These are phyloP conservation scores for Avena sativa DNA, from an alignment of 176 grass and related monocot genomes.

Conservation along the genomic window DNA sequence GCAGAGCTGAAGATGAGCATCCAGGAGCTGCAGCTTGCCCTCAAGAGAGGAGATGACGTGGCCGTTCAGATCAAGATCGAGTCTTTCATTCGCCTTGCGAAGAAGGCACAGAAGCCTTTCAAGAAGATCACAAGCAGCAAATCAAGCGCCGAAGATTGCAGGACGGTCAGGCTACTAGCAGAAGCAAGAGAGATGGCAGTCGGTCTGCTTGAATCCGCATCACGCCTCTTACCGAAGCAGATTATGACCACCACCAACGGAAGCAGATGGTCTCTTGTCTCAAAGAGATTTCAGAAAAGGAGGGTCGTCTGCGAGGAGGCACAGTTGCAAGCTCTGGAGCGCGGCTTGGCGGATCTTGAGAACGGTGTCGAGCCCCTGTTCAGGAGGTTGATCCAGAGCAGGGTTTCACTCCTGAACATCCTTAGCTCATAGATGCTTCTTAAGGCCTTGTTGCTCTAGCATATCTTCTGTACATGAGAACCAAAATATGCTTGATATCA, in stretches of 20 bases:
- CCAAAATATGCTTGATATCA: neutral
- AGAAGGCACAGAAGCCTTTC: slow-evolving; percentile 43
- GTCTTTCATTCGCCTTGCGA: slow-evolving; percentile 28
- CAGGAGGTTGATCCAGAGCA: slow-evolving; percentile 52
- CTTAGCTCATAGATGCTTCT: slow-evolving; percentile 45
- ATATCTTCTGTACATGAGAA: slow-evolving; percentile 5
- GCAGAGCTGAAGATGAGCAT: slow-evolving; percentile 33
- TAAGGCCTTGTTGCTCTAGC: neutral
- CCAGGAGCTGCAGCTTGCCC: slow-evolving; percentile 34
- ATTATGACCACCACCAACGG: neutral
- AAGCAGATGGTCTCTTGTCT: slow-evolving; percentile 56
- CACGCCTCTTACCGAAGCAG: slow-evolving; percentile 21
- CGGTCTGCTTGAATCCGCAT: slow-evolving; percentile 35
- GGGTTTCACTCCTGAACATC: slow-evolving; percentile 60
- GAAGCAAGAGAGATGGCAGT: slow-evolving; percentile 40
- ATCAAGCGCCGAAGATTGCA: neutral
- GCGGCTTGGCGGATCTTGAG: slow-evolving; percentile 36
- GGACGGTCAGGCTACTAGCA: slow-evolving; percentile 19
- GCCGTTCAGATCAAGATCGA: slow-evolving; percentile 27
- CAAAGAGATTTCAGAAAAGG: slow-evolving; percentile 49
- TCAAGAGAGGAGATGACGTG: slow-evolving; percentile 44
- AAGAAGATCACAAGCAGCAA: slow-evolving; percentile 42
- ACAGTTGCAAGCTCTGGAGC: slow-evolving; percentile 49
- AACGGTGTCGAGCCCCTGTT: slow-evolving; percentile 34
- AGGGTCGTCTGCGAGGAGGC: slow-evolving; percentile 39